Percentiles rank a stretch among this genome's conserved stretches.
phyloP scores from a whole-genome alignment of 1,284 basidiomycete genomes.

The Ceratobasidium papillatum region DNA sequence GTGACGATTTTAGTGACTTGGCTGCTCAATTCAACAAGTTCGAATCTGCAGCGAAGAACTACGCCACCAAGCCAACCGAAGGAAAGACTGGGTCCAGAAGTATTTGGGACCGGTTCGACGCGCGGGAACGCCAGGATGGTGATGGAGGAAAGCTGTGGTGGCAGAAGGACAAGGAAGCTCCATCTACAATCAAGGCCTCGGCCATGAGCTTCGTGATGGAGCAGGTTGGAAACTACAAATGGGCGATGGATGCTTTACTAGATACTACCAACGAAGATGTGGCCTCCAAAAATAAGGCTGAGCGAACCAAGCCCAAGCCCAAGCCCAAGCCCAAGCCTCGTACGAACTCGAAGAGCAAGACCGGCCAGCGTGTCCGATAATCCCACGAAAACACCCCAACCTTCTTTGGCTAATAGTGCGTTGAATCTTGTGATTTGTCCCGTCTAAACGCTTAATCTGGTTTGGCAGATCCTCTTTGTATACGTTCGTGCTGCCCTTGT shows the following conservation, averaged over 20 bases:
- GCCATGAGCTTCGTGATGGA: constrained; percentile 15
- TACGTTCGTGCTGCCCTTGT: neutral
- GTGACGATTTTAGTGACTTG: constrained; percentile 6
- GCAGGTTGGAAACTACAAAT: constrained; percentile 27
- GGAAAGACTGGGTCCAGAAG: constrained; percentile 28
- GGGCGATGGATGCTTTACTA: constrained; percentile 23
- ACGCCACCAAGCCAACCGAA: neutral
- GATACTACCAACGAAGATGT: constrained; percentile 16
- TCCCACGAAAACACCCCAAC: neutral
- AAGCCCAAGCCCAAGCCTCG: constrained; percentile 16
- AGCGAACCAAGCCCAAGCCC: neutral
- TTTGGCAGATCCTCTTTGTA: neutral
- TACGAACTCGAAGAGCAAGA: constrained; percentile 9
- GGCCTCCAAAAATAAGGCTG: neutral
- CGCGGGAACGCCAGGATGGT: constrained; percentile 9
- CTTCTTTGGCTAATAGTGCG: neutral
- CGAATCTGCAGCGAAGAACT: constrained; percentile 6
- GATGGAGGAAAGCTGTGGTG: constrained; percentile 27
- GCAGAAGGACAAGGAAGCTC: constrained; percentile 29
- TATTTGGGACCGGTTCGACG: constrained; percentile 32
- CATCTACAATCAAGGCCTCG: neutral
- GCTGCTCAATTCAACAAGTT: constrained; percentile 21
- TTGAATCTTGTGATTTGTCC: neutral
- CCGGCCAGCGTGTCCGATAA: constrained; percentile 31
- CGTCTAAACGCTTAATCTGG: neutral